phyloP scores from a whole-genome alignment of 495 filamentous ascomycete genomes.

The Trichodelitschia bisporula region DNA sequence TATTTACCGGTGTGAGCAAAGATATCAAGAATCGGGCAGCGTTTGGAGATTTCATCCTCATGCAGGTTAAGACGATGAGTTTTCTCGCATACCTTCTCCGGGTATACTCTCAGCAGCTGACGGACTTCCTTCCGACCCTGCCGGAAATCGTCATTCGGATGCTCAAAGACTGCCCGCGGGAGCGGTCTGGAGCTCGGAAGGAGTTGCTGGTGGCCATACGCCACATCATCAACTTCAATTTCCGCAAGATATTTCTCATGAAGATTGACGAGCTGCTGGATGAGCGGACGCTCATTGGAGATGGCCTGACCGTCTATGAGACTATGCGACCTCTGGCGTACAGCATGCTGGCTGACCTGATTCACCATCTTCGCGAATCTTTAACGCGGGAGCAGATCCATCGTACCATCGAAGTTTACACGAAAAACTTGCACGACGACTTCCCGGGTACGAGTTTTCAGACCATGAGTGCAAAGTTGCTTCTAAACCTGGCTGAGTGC shows the following conservation, averaged over 20 bases:
- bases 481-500: constrained; percentile 92
- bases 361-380: constrained; percentile 83
- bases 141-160: constrained; percentile 82
- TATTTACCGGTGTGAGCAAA: constrained; percentile 81
- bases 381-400: constrained; percentile 72
- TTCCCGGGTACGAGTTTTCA: constrained; percentile 97
- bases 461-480: constrained; percentile 94
- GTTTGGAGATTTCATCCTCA: constrained; percentile 93
- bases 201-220: constrained; percentile 89
- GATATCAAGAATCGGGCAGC: constrained; percentile 85
- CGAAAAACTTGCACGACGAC: constrained; percentile 82
- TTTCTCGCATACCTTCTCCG: constrained; percentile 87
- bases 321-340: constrained; percentile 90
- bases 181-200: constrained; percentile 81
- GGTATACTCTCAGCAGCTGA: constrained; percentile 64
- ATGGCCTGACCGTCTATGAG: constrained; percentile 90
- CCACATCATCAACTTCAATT: constrained; percentile 98
- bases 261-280: constrained; percentile 93
- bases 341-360: constrained; percentile 93
- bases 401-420: constrained; percentile 88
- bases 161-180: constrained; percentile 77
- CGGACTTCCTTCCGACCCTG: constrained; percentile 69
- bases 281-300: constrained; percentile 77
- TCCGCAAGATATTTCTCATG: constrained; percentile 76
- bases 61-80: constrained; percentile 98